Conservation (phyloP, 495 filamentous ascomycete genomes). For the Delitschia confertaspora region DNA sequence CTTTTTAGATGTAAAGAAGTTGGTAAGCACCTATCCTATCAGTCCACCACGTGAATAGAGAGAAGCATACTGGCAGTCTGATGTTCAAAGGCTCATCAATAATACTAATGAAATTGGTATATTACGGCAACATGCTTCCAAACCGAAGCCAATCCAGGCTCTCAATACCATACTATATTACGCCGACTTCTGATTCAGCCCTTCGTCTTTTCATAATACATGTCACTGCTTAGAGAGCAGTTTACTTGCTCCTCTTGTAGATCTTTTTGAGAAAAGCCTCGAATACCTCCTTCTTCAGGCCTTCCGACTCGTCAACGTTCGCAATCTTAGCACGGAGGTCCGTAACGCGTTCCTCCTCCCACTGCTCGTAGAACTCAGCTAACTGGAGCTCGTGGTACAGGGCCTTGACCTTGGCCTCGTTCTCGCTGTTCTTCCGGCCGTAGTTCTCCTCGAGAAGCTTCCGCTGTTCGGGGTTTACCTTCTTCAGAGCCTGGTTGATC, state of each 20-base stretch:
- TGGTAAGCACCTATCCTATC: no score
- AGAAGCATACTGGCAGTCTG: no score
- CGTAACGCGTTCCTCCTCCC: constrained; percentile 74
- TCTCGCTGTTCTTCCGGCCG: constrained; percentile 72
- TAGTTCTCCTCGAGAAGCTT: constrained; percentile 75
- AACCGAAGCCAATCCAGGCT: no score
- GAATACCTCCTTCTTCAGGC: constrained; percentile 82
- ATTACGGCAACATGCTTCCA: no score
- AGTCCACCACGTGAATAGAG: no score
- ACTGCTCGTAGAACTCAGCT: constrained; percentile 70
- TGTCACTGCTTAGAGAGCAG: no score
- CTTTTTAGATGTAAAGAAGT: no score
- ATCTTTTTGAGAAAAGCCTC: constrained; percentile 90
- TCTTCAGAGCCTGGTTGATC: constrained; percentile 80
- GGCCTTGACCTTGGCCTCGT: constrained; percentile 77
- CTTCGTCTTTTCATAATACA: no score
- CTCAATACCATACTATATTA: no score
- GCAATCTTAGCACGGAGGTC: constrained; percentile 67
- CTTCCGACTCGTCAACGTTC: constrained; percentile 71
- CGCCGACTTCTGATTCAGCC: no score
- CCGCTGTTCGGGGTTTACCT: constrained; percentile 71
- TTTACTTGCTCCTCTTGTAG: constrained; percentile 87
- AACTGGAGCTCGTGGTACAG: constrained; percentile 77
- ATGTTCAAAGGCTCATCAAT: no score
- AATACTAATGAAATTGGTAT: no score